phyloP scores from a whole-genome alignment of 257 asterid species.

The Petunia secreta region DNA sequence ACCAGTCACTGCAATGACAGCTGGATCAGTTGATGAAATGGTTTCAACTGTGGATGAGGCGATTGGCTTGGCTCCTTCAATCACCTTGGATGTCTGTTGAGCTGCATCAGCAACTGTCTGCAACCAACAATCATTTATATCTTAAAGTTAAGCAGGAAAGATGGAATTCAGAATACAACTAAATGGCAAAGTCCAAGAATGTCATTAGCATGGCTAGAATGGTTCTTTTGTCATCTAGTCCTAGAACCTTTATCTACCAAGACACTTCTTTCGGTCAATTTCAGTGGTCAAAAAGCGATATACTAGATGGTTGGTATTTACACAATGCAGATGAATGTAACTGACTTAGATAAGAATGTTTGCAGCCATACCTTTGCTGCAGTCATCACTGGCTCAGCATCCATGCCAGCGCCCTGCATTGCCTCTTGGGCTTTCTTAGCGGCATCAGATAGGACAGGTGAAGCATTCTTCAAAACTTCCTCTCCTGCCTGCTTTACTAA shows the following conservation, averaged over 20 bases:
- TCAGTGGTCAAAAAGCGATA: background rate
- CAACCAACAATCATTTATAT: constrained; percentile 29
- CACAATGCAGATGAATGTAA: background rate
- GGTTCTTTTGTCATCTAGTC: too few species aligned
- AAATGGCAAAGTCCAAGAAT: background rate
- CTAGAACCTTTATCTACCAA: background rate
- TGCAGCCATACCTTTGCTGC: constrained; percentile 73
- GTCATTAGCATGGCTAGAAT: background rate
- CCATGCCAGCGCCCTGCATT: constrained; percentile 81
- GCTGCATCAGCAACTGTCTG: constrained; percentile 90
- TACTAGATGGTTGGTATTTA: background rate
- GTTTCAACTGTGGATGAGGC: constrained; percentile 81
- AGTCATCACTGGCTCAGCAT: constrained; percentile 67
- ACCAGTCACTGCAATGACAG: constrained; percentile 64
- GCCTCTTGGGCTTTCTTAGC: constrained; percentile 94
- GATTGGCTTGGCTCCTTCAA: constrained; percentile 75
- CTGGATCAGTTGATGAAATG: constrained; percentile 78
- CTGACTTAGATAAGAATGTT: background rate
- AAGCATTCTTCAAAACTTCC: constrained; percentile 70
- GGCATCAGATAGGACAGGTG: constrained; percentile 83
- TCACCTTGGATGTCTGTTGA: constrained; percentile 81
- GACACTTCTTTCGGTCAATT: background rate
- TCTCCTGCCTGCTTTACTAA: constrained; percentile 75
- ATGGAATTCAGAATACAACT: background rate
- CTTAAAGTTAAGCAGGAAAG: background rate